These are phyloP conservation scores for Pleurozium schreberi DNA, from an alignment of 225 moss, liverwort and hornwort species.

Conservation along the genomic window DNA sequence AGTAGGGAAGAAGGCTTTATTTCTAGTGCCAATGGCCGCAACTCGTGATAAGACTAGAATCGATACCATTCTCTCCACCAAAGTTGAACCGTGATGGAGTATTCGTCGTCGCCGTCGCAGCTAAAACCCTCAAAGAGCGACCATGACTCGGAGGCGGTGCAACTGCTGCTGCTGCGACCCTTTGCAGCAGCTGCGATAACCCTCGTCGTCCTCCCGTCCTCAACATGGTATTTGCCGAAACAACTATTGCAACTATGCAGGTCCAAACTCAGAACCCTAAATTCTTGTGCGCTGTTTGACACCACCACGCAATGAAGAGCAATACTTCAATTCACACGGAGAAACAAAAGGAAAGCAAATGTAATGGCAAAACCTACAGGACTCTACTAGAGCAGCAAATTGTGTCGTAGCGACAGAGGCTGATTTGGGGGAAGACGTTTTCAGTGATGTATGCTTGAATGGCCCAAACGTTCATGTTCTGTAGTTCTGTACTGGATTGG, in stretches of 20 bases:
- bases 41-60: neutral
- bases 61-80: neutral
- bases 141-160: neutral
- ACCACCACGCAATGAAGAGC: neutral
- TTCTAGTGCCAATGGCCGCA: neutral
- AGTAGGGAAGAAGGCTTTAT: neutral
- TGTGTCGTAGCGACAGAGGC: no score
- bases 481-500: no score
- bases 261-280: neutral
- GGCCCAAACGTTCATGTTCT: neutral
- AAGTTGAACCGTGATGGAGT: neutral
- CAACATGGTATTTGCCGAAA: conserved; percentile 2
- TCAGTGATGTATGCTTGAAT: neutral
- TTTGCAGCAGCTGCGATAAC: conserved; percentile 12
- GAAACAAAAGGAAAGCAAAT: neutral
- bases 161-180: neutral
- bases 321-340: neutral
- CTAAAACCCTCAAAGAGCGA: conserved; percentile 3
- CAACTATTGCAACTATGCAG: neutral
- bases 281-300: neutral
- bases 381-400: neutral
- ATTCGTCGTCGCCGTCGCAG: neutral
- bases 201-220: conserved; percentile 18
- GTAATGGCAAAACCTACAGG: neutral
- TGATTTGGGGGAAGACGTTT: neutral